Conservation (phyloP, 2,329 filamentous ascomycete genomes). For the Triangularia verruculosa region DNA sequence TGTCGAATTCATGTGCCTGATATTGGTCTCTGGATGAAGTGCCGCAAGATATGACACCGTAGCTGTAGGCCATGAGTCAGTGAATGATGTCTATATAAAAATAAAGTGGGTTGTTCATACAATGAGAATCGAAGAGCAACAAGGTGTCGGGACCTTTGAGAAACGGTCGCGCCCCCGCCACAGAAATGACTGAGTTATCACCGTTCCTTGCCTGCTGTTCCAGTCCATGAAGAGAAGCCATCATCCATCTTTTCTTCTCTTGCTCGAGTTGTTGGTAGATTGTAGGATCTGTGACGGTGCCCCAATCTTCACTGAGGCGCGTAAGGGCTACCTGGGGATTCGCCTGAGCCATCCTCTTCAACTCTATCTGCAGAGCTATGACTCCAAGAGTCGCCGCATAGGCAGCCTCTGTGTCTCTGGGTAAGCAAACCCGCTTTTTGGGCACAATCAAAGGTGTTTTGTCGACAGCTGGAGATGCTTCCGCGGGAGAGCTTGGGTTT, state of each 20-base stretch:
- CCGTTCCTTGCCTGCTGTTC: constrained; percentile 32
- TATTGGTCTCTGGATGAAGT: constrained; percentile 37
- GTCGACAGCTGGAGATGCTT: background rate
- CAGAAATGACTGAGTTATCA: background rate
- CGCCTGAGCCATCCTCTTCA: constrained; percentile 54
- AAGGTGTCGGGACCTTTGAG: constrained; percentile 37
- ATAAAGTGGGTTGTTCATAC: constrained; percentile 34
- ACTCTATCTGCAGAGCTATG: constrained; percentile 47
- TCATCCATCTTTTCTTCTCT: constrained; percentile 37
- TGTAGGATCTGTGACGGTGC: constrained; percentile 42
- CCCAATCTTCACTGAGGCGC: constrained; percentile 53
- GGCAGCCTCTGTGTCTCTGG: background rate
- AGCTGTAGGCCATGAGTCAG: constrained; percentile 34
- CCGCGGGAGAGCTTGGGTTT: too few species aligned
- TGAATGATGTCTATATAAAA: constrained; percentile 12
- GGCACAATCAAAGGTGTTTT: background rate
- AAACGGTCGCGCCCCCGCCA: constrained; percentile 16
- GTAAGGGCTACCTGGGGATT: constrained; percentile 50
- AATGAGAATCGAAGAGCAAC: constrained; percentile 50
- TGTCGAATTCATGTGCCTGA: constrained; percentile 47
- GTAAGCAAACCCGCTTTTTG: background rate
- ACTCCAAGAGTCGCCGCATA: constrained; percentile 32
- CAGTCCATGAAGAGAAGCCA: constrained; percentile 45
- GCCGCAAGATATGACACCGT: constrained; percentile 50
- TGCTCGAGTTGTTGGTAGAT: constrained; percentile 50